Conservation (phyloP, 257 asterid genomes). For the Capsicum pubescens region DNA sequence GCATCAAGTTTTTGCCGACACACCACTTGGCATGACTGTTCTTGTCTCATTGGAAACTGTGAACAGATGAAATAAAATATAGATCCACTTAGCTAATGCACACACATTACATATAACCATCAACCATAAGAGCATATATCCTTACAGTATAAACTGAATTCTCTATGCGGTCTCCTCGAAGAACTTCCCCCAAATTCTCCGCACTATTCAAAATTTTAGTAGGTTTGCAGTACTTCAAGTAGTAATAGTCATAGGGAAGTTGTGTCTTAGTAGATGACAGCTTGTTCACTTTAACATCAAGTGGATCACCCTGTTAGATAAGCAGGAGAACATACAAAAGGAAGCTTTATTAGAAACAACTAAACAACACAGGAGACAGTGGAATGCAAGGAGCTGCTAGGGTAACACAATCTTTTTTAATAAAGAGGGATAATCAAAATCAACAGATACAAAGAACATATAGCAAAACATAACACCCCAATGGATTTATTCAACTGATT, state of each 20-base stretch:
- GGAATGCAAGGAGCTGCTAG: background rate
- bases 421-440: background rate
- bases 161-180: slow-evolving; percentile 91
- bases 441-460: background rate
- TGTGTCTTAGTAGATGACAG: slow-evolving; percentile 91
- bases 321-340: slow-evolving; percentile 14
- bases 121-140: slow-evolving; percentile 6
- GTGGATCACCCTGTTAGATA: slow-evolving; percentile 68
- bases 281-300: slow-evolving; percentile 84
- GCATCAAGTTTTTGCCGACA: slow-evolving; percentile 41
- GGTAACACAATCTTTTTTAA: background rate
- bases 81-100: slow-evolving; percentile 22
- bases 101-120: slow-evolving; percentile 7
- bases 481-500: background rate
- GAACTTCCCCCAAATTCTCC: slow-evolving; percentile 88
- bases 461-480: background rate
- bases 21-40: slow-evolving; percentile 35
- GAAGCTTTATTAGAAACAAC: background rate
- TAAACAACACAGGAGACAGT: background rate
- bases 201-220: slow-evolving; percentile 62
- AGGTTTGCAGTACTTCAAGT: slow-evolving; percentile 82
- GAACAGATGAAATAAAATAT: background rate
- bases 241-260: slow-evolving; percentile 85
- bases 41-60: slow-evolving; percentile 37
- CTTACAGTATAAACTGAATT: slow-evolving; percentile 75